Percentiles rank a stretch among this genome's conserved stretches.
phyloP scores from a whole-genome alignment of 106 monocot genomes.

The Dioscorea alata region DNA sequence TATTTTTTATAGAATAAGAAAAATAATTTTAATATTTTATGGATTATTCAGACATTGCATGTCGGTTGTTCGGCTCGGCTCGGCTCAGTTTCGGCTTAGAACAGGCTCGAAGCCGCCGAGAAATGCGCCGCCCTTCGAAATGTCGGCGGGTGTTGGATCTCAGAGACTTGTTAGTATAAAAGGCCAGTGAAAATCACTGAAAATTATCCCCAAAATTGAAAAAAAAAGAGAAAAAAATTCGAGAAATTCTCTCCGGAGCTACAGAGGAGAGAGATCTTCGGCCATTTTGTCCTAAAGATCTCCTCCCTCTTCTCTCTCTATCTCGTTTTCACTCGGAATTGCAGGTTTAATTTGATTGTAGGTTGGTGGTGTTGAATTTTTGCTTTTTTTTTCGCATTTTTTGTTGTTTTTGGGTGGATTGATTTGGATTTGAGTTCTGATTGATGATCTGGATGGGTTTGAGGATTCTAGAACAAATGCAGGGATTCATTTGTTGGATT shows the following conservation, averaged over 20 bases:
- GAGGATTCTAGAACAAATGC: not conserved
- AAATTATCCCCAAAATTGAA: not conserved
- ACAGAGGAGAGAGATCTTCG: not conserved
- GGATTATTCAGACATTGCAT: not conserved
- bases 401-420: not conserved
- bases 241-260: not conserved
- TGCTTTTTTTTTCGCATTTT: not conserved
- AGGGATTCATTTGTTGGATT: not conserved
- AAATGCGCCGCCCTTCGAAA: not conserved
- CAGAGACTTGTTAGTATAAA: not conserved
- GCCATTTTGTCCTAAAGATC: not conserved
- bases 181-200: not conserved
- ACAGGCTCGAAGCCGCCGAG: not conserved
- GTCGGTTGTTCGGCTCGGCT: conserved; percentile 1
- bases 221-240: not conserved
- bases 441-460: not conserved
- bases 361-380: not conserved
- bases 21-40: not conserved
- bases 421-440: not conserved
- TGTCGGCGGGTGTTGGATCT: conserved; percentile 2
- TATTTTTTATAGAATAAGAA: too few relatives aligned
- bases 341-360: not conserved
- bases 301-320: not conserved
- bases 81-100: not conserved
- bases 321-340: not conserved